Evolutionary conservation across 23 red algal genomes (phyloP).

Genomic region (Gracilariopsis chorda): DNA sequence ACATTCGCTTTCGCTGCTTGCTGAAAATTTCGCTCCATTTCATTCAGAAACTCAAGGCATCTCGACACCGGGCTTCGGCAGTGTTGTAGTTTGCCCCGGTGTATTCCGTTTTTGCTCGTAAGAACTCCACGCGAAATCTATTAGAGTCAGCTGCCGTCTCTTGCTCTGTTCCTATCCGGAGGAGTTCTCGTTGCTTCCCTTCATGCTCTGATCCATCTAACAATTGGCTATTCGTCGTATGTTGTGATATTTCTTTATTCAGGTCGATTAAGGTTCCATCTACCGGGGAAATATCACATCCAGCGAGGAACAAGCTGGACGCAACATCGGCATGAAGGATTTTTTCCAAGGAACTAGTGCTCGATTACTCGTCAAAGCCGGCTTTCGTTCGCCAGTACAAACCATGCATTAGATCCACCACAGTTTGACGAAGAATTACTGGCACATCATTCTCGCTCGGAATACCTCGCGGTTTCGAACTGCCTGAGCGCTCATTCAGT

Average conservation of each 20-base stretch:
- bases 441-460: background rate
- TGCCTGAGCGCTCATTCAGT: background rate
- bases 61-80: slow-evolving; percentile 17
- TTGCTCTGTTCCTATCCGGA: slow-evolving; percentile 21
- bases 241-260: background rate
- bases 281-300: slow-evolving; percentile 24
- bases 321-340: slow-evolving; percentile 24
- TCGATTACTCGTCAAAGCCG: slow-evolving; percentile 21
- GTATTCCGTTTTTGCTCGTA: slow-evolving; percentile 1
- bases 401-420: slow-evolving; percentile 9
- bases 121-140: slow-evolving; percentile 40
- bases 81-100: background rate
- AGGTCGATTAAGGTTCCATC: slow-evolving; percentile 33
- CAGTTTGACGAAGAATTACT: background rate
- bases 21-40: slow-evolving; percentile 9
- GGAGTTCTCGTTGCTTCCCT: background rate
- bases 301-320: slow-evolving; percentile 9
- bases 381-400: slow-evolving; percentile 30
- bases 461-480: background rate
- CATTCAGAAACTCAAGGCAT: slow-evolving; percentile 38
- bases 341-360: background rate
- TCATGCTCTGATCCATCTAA: too few species aligned
- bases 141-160: slow-evolving; percentile 15
- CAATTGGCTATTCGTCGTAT: background rate
- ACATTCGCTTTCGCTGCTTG: background rate